Evolutionary conservation across 208 protist species (phyloP).

Genomic region (Phytomonas francai): DNA sequence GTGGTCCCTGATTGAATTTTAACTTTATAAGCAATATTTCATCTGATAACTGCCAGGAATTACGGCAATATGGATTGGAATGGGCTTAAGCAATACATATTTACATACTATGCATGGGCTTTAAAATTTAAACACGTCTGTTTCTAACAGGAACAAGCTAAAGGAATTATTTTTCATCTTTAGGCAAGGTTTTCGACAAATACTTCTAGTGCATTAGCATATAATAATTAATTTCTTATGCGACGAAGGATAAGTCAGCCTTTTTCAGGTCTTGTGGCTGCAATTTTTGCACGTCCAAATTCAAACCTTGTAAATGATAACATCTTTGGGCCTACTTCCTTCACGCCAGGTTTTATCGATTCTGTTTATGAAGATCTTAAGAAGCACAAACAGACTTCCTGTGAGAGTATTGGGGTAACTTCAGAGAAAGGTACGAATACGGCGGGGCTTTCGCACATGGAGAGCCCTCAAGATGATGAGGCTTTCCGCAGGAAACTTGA

Average conservation of each 20-base stretch:
- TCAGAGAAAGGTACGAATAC: slow-evolving; percentile 38
- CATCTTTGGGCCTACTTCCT: not conserved
- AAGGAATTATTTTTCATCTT: not conserved
- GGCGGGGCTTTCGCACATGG: slow-evolving; percentile 73
- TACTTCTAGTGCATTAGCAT: not conserved
- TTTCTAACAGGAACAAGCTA: not conserved
- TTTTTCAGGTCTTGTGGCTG: not conserved
- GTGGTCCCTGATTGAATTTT: not conserved
- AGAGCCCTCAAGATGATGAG: slow-evolving; percentile 72
- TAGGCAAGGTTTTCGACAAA: not conserved
- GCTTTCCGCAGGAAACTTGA: slow-evolving; percentile 38
- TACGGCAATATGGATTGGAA: not conserved
- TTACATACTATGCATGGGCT: not conserved
- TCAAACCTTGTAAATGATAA: slow-evolving; percentile 1
- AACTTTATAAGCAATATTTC: not conserved
- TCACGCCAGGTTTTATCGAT: slow-evolving; percentile 18
- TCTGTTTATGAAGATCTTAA: slow-evolving; percentile 53
- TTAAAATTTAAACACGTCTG: not conserved
- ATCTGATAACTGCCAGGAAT: not conserved
- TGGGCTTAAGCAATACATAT: not conserved
- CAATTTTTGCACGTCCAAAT: not conserved
- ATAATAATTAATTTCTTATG: not conserved
- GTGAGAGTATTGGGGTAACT: slow-evolving; percentile 38
- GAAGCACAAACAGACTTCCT: slow-evolving; percentile 35
- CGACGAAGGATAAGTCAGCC: not conserved